Conservation (phyloP, 352 stramenopile species). For the Aphanomyces stellatus region DNA sequence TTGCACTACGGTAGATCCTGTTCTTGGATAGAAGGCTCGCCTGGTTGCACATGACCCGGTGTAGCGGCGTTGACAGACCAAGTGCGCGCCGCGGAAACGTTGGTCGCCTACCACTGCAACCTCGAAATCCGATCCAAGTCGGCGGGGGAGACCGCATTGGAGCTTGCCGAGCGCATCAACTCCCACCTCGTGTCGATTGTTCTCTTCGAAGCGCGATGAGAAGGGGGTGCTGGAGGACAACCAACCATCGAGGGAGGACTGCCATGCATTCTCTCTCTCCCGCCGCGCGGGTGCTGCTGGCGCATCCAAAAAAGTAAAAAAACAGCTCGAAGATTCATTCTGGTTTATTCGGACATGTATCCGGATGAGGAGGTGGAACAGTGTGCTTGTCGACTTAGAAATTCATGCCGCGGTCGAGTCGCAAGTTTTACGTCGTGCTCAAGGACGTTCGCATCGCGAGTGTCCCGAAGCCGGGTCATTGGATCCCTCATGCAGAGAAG, state of each 20-base stretch:
- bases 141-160: slow-evolving; percentile 66
- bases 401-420: neutral
- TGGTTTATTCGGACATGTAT: slow-evolving; percentile 2
- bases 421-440: slow-evolving; percentile 8
- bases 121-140: slow-evolving; percentile 48
- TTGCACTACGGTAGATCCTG: slow-evolving; percentile 56
- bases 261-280: too few species aligned
- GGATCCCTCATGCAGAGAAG: slow-evolving; percentile 6
- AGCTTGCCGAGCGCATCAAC: slow-evolving; percentile 64
- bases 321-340: too few species aligned
- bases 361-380: neutral
- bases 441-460: slow-evolving; percentile 8
- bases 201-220: slow-evolving; percentile 28
- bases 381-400: neutral
- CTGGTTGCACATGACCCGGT: too few species aligned
- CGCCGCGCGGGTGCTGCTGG: too few species aligned
- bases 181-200: slow-evolving; percentile 66
- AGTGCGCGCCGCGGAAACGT: slow-evolving; percentile 51
- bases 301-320: too few species aligned
- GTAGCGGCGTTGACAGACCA: slow-evolving; percentile 58
- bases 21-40: neutral
- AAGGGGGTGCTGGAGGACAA: too few species aligned
- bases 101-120: slow-evolving; percentile 53
- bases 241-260: too few species aligned
- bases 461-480: slow-evolving; percentile 4